A percentile compares a stretch with the other conserved stretches of the same genome.
phyloP scores from a whole-genome alignment of 2,329 filamentous ascomycete genomes.

The Blumeriella jaapii region DNA sequence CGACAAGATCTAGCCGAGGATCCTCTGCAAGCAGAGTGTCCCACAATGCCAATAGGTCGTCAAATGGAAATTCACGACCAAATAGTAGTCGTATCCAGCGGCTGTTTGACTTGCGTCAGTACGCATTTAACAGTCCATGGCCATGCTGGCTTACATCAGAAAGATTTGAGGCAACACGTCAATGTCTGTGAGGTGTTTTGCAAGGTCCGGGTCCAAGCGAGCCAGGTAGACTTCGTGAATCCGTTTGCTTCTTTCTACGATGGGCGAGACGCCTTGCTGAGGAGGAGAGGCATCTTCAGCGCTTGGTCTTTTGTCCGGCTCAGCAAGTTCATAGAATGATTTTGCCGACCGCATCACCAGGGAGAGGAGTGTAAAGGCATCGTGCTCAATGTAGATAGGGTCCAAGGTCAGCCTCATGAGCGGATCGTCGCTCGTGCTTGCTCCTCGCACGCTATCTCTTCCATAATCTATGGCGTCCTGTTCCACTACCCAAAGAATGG shows the following conservation, averaged over 20 bases:
- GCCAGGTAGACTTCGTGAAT: conserved; percentile 77
- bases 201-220: conserved; percentile 72
- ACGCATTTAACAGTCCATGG: neutral
- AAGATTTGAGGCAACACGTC: conserved; percentile 96
- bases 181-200: conserved; percentile 66
- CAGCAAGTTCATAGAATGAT: conserved; percentile 63
- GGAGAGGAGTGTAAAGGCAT: conserved; percentile 77
- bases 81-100: conserved; percentile 93
- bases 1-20: conserved; percentile 65
- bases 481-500: conserved; percentile 74
- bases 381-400: conserved; percentile 69
- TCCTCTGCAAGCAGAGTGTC: conserved; percentile 85
- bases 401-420: conserved; percentile 56
- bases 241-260: conserved; percentile 73
- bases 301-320: conserved; percentile 32
- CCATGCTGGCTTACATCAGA: conserved; percentile 55
- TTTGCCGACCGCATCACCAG: conserved; percentile 81
- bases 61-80: conserved; percentile 83
- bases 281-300: conserved; percentile 8
- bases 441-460: conserved; percentile 27
- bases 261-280: conserved; percentile 45
- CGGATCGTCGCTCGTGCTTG: conserved; percentile 11
- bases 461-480: conserved; percentile 58
- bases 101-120: conserved; percentile 14
- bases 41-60: conserved; percentile 77